Conservation (phyloP, 768 basidiomycete species). For the Coprinopsis marcescibilis region DNA sequence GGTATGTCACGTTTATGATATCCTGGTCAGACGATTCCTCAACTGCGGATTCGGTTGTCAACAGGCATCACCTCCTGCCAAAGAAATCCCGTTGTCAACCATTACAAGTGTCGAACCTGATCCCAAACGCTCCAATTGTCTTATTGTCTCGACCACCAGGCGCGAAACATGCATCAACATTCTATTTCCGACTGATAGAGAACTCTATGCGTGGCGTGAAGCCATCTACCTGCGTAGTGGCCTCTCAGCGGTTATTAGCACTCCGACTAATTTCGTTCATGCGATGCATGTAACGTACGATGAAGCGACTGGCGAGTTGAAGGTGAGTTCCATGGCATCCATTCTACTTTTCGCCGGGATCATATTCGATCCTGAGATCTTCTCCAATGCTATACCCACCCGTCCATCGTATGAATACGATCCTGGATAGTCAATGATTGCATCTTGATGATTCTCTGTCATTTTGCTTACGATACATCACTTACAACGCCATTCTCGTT, state of each 20-base stretch:
- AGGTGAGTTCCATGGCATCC: slow-evolving; percentile 4
- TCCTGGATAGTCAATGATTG: too few relatives aligned
- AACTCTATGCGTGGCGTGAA: slow-evolving; percentile 27
- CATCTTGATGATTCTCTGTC: too few relatives aligned
- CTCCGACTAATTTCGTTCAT: slow-evolving; percentile 28
- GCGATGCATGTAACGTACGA: slow-evolving; percentile 29
- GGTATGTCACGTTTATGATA: slow-evolving; percentile 36
- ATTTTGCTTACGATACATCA: too few relatives aligned
- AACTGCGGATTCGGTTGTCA: slow-evolving; percentile 1
- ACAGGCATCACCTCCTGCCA: slow-evolving; percentile 19
- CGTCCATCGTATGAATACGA: too few relatives aligned
- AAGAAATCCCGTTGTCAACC: slow-evolving; percentile 19
- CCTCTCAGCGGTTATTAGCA: slow-evolving; percentile 22
- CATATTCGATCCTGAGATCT: background rate
- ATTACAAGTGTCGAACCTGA: slow-evolving; percentile 23
- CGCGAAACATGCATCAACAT: slow-evolving; percentile 23
- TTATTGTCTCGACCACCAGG: slow-evolving; percentile 15
- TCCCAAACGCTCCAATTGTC: slow-evolving; percentile 20
- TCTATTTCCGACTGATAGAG: slow-evolving; percentile 22
- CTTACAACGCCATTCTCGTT: background rate
- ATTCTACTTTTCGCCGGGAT: background rate
- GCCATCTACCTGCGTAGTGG: slow-evolving; percentile 24
- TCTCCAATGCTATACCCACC: background rate
- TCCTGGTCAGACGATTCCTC: too few relatives aligned
- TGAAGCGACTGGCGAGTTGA: slow-evolving; percentile 23